Evolutionary conservation across 257 asterid genomes (phyloP), one percentile per base, ranked within the genome.

Genomic region (Vinca minor): DNA sequence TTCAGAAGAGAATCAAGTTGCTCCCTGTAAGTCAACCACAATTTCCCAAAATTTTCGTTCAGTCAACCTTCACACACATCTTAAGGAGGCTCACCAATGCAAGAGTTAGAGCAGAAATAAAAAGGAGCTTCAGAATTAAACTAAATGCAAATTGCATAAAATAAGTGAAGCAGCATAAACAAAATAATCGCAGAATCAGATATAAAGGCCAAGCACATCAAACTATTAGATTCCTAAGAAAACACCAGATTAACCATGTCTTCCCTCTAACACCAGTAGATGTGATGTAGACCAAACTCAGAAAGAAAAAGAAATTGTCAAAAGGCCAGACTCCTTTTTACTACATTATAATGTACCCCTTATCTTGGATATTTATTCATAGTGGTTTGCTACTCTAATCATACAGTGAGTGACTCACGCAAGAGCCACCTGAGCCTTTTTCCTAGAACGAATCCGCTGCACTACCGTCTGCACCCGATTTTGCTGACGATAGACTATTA

Each of bases 391-490:
- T 65, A 81, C 78, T 56, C 81, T 61, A 75, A 66, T 70, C 77
- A 74, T 70, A 73, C 75, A 77, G 78, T 72, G 82, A 82, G 77
- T 77, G 82, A 87, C 97, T 89, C 96, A 93, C 90, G 70, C 85
- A 79, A 89, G 96, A 80, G 91, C 94, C 82, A 93, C 83, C 77
- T 81, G 97, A 69, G 91, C 89, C 83, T 93, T 93, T 78, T 76
- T 89, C 68, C 94, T 82, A 66, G 86, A 72, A 68, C 96, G 95
- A 62, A 89, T 72, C 81, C 97, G 86, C 72, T 93, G 94, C 70
- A 93, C 87, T 72, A 93, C 89, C 46, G 95, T 89, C 77, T 85
- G 88, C 68, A 89, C 95, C 77, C 97, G 81, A 69, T 83, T 87
- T 72, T 89, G 95, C 79, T 87, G 96, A 63, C 96, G 97, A 76